Evolutionary conservation across 768 basidiomycete species (phyloP), one percentile per base, ranked within the genome.

Genomic region (Daedalea quercina): DNA sequence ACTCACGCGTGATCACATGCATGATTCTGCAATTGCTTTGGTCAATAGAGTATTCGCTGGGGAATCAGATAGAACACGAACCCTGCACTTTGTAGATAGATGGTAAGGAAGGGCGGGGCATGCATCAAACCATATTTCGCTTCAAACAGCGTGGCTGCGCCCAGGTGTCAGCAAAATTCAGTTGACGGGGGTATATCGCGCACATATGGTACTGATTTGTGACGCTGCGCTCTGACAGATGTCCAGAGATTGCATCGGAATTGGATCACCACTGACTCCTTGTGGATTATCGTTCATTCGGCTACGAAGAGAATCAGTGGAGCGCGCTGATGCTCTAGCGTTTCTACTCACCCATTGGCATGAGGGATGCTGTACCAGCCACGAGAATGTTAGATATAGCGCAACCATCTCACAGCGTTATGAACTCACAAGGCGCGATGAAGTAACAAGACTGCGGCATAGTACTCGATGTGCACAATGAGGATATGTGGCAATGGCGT

Each of bases 391-490:
- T 13, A 54, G 52, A 3, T 47, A 24, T 50, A 23, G 3, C 50
- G 33, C 31, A 42, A 44, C 44, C 43, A 7, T n/a, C 15, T 44
- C 52, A 23, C 9, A 56, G 34, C 34, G 43, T 15, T 11, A 24
- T 33, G 23, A 47, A 76, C 88, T 75, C 66, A 90, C 88, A 89
- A 91, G 15, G 85, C 87, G 48, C 89, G 77, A 65, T 90, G 79
- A 35, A 90, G 73, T 34, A 91, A 70, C 12, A 91, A 71, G 3
- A 90, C 82, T 17, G 85, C 76, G 7, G 79, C 81, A 80, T 86
- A 87, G 64, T 91, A 90, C 56, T 86, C 76, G 52, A 87, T 74
- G 58, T 91, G 85, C 40, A 90, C 69, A 44, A 80, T 75, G 26
- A 90, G 65, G 23, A 90, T 74, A 50, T 84, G 80, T 1, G 88